Percentiles rank a stretch among this genome's conserved stretches.
Evolutionary conservation across 805 yeast species (phyloP).

Genomic region (Metschnikowia proteae): DNA sequence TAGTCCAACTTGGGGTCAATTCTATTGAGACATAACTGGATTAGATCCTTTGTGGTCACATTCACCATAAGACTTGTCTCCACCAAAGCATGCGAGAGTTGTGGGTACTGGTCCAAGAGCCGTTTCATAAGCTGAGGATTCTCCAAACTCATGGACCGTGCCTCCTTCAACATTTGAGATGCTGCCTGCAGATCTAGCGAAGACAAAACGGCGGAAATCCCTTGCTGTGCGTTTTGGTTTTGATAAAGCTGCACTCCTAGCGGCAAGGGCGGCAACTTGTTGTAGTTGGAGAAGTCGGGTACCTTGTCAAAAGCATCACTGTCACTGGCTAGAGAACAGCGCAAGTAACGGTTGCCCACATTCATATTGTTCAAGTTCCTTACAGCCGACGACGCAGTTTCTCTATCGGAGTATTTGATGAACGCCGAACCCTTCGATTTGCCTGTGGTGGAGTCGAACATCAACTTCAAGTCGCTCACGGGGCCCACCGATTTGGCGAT

Average conservation of each 20-base stretch:
- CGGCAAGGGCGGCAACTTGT: slow-evolving; percentile 37
- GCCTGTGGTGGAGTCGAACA: slow-evolving; percentile 87
- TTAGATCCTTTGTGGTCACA: slow-evolving; percentile 32
- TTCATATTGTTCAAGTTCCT: slow-evolving; percentile 78
- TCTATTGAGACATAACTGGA: slow-evolving; percentile 36
- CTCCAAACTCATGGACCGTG: slow-evolving; percentile 23
- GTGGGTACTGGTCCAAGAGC: slow-evolving; percentile 70
- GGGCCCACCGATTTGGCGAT: slow-evolving; percentile 88
- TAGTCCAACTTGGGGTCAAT: slow-evolving; percentile 27
- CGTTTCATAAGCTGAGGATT: slow-evolving; percentile 58
- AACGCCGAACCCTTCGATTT: slow-evolving; percentile 88
- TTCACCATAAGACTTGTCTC: slow-evolving; percentile 52
- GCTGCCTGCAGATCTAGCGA: slow-evolving; percentile 47
- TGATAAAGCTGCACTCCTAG: slow-evolving; percentile 40
- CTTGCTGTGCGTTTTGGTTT: slow-evolving; percentile 37
- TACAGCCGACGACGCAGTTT: slow-evolving; percentile 88
- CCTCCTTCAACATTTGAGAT: slow-evolving; percentile 42
- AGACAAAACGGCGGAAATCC: slow-evolving; percentile 41
- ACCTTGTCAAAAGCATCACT: slow-evolving; percentile 18
- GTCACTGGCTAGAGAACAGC: slow-evolving; percentile 72
- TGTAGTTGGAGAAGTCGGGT: slow-evolving; percentile 20
- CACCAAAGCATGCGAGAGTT: slow-evolving; percentile 75
- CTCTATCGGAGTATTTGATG: slow-evolving; percentile 76
- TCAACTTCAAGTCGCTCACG: slow-evolving; percentile 65
- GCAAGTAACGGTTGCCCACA: slow-evolving; percentile 65